A percentile compares a stretch with the other conserved stretches of the same genome.
Evolutionary conservation across 2,329 filamentous ascomycete species (phyloP).

Genomic region (Zymoseptoria tritici): DNA sequence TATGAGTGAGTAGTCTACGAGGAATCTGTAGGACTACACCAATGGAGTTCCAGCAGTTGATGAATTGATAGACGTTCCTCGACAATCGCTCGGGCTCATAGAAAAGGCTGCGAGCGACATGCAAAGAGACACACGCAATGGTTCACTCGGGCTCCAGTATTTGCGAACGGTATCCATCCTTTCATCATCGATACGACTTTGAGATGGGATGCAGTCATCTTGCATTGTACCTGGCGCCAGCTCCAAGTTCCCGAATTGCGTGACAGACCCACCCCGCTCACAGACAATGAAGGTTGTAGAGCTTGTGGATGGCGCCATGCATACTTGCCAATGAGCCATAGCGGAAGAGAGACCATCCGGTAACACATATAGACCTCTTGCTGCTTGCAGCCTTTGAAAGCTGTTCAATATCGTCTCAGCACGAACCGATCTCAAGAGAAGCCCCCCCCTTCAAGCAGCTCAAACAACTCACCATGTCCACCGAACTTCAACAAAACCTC

Average conservation of each 20-base stretch:
- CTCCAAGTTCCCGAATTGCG: background rate
- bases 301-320: background rate
- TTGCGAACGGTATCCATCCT: too few species aligned
- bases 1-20: background rate
- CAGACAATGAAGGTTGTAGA: background rate
- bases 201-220: background rate
- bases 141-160: too few species aligned
- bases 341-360: background rate
- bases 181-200: background rate
- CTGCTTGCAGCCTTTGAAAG: background rate
- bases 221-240: background rate
- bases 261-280: background rate
- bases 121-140: too few species aligned
- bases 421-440: background rate
- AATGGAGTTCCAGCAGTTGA: background rate
- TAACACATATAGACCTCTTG: background rate
- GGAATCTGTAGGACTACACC: background rate
- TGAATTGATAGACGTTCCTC: too few species aligned
- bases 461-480: slow-evolving; percentile 30
- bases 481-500: slow-evolving; percentile 48
- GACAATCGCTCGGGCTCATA: too few species aligned
- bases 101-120: too few species aligned
- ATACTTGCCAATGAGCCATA: background rate
- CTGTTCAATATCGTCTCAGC: background rate
- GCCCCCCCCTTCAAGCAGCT: background rate